Percentiles rank a stretch among this genome's conserved stretches.
These are phyloP conservation scores for Triglochin maritima DNA, from an alignment of 106 monocot genomes.

Conservation along the genomic window DNA sequence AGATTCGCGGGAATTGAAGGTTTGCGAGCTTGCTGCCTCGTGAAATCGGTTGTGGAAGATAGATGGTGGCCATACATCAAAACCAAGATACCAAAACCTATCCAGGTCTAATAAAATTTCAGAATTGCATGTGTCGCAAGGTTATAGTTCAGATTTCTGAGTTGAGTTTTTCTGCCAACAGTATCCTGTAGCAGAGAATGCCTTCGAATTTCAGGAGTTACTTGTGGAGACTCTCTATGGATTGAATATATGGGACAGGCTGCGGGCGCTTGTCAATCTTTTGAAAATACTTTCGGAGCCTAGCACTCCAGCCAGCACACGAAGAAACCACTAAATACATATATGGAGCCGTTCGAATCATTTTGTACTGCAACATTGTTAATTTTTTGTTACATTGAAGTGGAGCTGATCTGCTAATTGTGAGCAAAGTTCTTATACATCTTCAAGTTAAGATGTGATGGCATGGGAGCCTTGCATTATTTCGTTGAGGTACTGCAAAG, in stretches of 20 bases:
- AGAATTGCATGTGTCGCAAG: background rate
- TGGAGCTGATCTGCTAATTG: too few species aligned
- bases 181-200: conserved; percentile 91
- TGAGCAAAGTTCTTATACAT: too few species aligned
- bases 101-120: background rate
- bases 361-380: too few species aligned
- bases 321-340: conserved; percentile 8
- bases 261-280: conserved; percentile 57
- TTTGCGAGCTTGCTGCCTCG: conserved; percentile 88
- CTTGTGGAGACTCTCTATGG: conserved; percentile 92
- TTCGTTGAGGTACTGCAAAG: too few species aligned
- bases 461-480: too few species aligned
- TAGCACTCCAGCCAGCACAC: conserved; percentile 14
- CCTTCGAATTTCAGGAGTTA: conserved; percentile 87
- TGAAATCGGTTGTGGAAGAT: conserved; percentile 92
- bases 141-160: background rate
- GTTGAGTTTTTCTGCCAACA: conserved; percentile 13
- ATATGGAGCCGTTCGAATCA: too few species aligned
- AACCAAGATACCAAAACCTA: conserved; percentile 84
- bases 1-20: conserved; percentile 99
- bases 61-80: conserved; percentile 95
- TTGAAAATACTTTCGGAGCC: conserved; percentile 74
- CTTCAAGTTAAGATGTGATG: too few species aligned
- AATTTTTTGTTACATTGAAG: too few species aligned
- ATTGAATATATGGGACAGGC: conserved; percentile 76